A percentile compares a stretch with the other conserved stretches of the same genome.
These are phyloP conservation scores for Hericium erinaceus DNA, from an alignment of 768 basidiomycete genomes.

Conservation along the genomic window DNA sequence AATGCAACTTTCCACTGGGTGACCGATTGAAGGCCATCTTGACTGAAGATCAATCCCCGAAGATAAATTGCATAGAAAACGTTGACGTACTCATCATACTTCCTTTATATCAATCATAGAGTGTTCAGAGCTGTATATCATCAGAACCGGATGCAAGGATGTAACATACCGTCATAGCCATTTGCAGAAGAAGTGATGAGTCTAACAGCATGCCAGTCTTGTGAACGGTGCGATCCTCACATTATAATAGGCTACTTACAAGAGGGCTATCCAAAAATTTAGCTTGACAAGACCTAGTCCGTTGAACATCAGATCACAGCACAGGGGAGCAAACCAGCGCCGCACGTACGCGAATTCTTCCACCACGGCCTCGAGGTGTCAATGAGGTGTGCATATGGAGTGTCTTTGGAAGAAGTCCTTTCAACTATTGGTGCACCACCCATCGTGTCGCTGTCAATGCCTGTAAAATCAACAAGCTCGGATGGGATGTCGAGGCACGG, in stretches of 20 bases:
- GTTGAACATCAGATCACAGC: neutral
- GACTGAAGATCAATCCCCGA: neutral
- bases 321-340: neutral
- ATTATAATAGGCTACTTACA: slow-evolving; percentile 1
- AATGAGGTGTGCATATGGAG: slow-evolving; percentile 7
- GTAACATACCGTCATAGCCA: slow-evolving; percentile 20
- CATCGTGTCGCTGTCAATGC: neutral
- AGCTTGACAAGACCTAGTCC: slow-evolving; percentile 9
- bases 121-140: neutral
- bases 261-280: slow-evolving; percentile 17
- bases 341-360: slow-evolving; percentile 9
- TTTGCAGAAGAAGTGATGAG: slow-evolving; percentile 26
- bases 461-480: no score
- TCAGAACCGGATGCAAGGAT: neutral
- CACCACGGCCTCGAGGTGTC: slow-evolving; percentile 12
- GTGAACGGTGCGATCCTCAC: neutral
- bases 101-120: neutral
- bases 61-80: neutral
- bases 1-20: slow-evolving; percentile 20
- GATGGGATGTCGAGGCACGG: no score
- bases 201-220: neutral
- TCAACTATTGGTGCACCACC: neutral
- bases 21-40: slow-evolving; percentile 23
- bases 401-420: neutral
- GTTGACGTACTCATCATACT: slow-evolving; percentile 17